Evolutionary conservation across 2,329 filamentous ascomycete genomes (phyloP).

Genomic region (Sporothrix luriei): DNA sequence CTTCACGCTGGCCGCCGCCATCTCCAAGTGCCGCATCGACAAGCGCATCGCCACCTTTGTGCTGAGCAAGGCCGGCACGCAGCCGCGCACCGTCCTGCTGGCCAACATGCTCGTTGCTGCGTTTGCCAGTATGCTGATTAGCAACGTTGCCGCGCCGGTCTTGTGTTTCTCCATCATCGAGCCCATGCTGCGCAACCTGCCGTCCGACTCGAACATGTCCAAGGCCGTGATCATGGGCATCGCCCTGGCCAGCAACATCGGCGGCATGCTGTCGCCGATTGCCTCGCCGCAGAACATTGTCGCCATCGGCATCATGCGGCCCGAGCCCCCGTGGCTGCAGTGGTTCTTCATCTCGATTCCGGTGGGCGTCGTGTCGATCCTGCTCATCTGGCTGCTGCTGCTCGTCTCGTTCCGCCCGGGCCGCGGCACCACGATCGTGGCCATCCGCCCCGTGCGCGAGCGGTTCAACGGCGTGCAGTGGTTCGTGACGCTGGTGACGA

Average conservation of each 20-base stretch:
- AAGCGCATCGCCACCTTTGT: constrained; percentile 97
- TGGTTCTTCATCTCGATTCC: constrained; percentile 98
- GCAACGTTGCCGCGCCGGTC: constrained; percentile 95
- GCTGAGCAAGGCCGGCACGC: constrained; percentile 91
- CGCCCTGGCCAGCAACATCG: constrained; percentile 91
- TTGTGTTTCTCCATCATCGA: constrained; percentile 98
- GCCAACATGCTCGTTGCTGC: constrained; percentile 99
- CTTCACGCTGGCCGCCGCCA: constrained; percentile 90
- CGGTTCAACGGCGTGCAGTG: constrained; percentile 85
- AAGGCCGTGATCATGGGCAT: constrained; percentile 95
- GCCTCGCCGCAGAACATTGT: constrained; percentile 98
- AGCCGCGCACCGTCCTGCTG: constrained; percentile 83
- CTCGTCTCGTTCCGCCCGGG: constrained; percentile 84
- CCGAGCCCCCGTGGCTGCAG: constrained; percentile 85
- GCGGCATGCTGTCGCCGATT: constrained; percentile 94
- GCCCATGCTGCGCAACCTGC: constrained; percentile 92
- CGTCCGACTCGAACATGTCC: constrained; percentile 86
- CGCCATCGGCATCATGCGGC: constrained; percentile 92
- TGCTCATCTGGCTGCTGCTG: constrained; percentile 86
- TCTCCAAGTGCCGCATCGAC: constrained; percentile 97
- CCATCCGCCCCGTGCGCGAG: constrained; percentile 87
- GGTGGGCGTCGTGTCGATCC: constrained; percentile 83
- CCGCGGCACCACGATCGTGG: constrained; percentile 82
- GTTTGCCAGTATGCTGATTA: constrained; percentile 98
- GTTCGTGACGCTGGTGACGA: constrained; percentile 83